Evolutionary conservation across 2,329 filamentous ascomycete genomes (phyloP), one percentile per base, ranked within the genome.

Genomic region (Didymella sp.): DNA sequence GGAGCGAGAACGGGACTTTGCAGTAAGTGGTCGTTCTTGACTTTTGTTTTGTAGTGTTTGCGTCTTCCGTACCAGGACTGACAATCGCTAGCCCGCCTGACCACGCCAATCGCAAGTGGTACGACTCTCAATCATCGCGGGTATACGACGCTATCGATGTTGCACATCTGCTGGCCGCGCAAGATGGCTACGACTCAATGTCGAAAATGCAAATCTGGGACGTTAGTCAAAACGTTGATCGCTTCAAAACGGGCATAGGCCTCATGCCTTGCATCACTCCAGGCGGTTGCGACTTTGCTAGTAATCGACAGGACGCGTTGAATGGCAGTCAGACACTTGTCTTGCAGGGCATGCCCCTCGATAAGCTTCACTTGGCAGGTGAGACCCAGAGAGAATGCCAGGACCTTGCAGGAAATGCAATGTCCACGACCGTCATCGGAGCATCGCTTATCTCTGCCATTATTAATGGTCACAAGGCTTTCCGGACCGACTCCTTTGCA

Each of bases 321-420:
- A 82, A 81, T 11, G 87, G 89, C 0, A 79, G 82, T 5, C 89
- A 93, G 70, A 78, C 84, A 2, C 76, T 93, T 2, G 73, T 78
- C 6, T 73, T 92, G 5, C 90, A 93, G 75, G 90, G 90, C 1
- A 78, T 93, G 45, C 88, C 89, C 0, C 71, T 88, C 1, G 76
- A 86, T 51, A 81, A 82, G 45, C 77, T 93, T 11, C 77, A 86
- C 0, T 80, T 92, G n/a, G 87, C 84, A 0, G 82, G 82, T 8
- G 87, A 93, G 64, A 83, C 81, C 0, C 46, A 77, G 27, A 59
- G 70, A 1, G 74, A 92, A 17, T 77, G 91, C 2, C 85, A 88
- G 60, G 85, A 92, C 61, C 77, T 94, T 2, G 89, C 89, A 2
- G 90, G 90, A 0, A 94, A 95, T 70, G 90, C 90, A 0, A 94